phyloP scores from a whole-genome alignment of 768 basidiomycete species.

The Tylopilus subfusipes region DNA sequence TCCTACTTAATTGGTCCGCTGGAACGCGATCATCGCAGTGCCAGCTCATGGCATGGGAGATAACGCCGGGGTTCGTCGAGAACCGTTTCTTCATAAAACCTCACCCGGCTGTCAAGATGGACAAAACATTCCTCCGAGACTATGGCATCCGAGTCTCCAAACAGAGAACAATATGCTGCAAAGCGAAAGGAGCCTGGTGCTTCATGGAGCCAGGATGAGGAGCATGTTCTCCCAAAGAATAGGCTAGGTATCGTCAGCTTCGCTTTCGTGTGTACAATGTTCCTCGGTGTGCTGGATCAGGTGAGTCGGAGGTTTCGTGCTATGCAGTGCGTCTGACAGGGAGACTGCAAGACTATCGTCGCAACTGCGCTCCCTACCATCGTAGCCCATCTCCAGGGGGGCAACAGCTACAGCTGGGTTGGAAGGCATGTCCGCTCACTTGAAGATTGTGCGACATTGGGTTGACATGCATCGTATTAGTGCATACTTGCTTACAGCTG shows the following conservation, averaged over 20 bases:
- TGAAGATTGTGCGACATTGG: background rate
- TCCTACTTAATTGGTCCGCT: background rate
- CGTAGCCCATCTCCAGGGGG: constrained; percentile 56
- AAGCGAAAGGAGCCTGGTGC: constrained; percentile 33
- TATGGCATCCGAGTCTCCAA: background rate
- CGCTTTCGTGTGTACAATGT: constrained; percentile 25
- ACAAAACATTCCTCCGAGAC: background rate
- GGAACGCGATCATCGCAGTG: background rate
- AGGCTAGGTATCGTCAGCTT: constrained; percentile 21
- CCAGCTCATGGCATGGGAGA: too few relatives aligned
- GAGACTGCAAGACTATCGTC: constrained; percentile 51
- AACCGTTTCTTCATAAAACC: background rate
- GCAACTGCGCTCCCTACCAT: constrained; percentile 73
- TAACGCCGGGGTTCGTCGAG: background rate
- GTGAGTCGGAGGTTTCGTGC: constrained; percentile 25
- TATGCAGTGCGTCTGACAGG: background rate
- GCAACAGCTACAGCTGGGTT: constrained; percentile 66
- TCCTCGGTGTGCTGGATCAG: constrained; percentile 52
- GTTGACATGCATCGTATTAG: constrained; percentile 30
- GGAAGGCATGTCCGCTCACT: constrained; percentile 44
- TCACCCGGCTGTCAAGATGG: background rate
- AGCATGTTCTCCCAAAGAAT: constrained; percentile 45
- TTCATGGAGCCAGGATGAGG: constrained; percentile 50
- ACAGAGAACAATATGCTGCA: background rate
- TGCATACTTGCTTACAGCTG: constrained; percentile 71